Base-by-base conservation (phyloP, 495 filamentous ascomycete genomes). In the Xylaria nigripes region DNA sequence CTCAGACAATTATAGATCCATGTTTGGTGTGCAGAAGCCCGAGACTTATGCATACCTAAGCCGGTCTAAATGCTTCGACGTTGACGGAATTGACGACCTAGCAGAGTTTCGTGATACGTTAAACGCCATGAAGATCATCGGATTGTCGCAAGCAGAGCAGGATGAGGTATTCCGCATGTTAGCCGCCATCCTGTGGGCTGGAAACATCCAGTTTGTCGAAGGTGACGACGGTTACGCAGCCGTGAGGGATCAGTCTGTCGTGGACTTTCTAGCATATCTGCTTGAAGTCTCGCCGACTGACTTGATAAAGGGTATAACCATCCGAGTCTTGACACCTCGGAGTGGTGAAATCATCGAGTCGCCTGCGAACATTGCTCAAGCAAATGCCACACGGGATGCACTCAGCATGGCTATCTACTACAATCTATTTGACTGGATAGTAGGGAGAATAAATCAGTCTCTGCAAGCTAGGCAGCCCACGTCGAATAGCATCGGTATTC, bases 351-450 rank as follows among this genome's bases (percentile, higher is more conserved):
- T 95, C 7, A 96, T 96, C 66, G 90, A 97, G 60, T 91, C 92
- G 0, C 93, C 92, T 0, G 76, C 94, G 48, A 99, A 99, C 67
- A 83, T 82, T 9, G 80, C 86, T 3, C 94, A 99, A 70, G 94
- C 94, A n/a, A 77, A 76, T 45, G 82, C 94, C n/a, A 91, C 94
- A 19, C 81, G 90, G 60, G 94, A 99, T 75, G 94, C 93, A 24
- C 74, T 99, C 38, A 79, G 90, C 29, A 97, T 93, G 76, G 93
- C 84, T 23, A 90, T 99, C 52, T 99, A 99, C 65, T 86, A 90
- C 77, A 97, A 96, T 66, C 77, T 99, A 41, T 99, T 99, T 62
- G 93, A 99, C 67, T 99, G 93, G 93, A 97, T 99, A 58, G 90
- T 97, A 27, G 82, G 85, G 55, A 86, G 94, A 57, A 87, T 97